A percentile compares a stretch with the other conserved stretches of the same genome.
Evolutionary conservation across 768 basidiomycete genomes (phyloP).

Genomic region (Russula griseocarnosa): DNA sequence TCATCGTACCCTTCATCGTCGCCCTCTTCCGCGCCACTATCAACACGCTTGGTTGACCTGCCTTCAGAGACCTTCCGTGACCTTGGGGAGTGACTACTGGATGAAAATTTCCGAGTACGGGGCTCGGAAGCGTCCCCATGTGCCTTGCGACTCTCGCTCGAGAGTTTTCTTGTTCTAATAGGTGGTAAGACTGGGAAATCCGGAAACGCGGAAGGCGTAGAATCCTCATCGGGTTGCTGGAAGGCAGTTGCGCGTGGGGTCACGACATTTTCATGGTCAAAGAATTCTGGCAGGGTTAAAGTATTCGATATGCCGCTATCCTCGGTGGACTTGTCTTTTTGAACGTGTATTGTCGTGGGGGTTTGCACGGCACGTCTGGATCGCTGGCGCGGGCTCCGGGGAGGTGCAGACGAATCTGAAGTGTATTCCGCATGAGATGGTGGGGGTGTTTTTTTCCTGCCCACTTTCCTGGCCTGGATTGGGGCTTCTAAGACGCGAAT

Average conservation of each 20-base stretch:
- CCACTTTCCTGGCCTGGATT: conserved; percentile 32
- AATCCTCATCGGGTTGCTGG: conserved; percentile 32
- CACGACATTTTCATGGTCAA: conserved; percentile 43
- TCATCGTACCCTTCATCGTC: conserved; percentile 77
- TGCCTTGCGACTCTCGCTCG: conserved; percentile 30
- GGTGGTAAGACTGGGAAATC: conserved; percentile 31
- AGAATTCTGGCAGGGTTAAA: conserved; percentile 49
- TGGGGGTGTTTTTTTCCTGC: conserved; percentile 42
- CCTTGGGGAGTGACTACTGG: conserved; percentile 32
- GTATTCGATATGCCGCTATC: conserved; percentile 42
- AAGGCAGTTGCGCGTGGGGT: conserved; percentile 60
- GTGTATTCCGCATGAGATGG: conserved; percentile 37
- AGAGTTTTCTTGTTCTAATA: conserved; percentile 33
- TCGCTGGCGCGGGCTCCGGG: conserved; percentile 45
- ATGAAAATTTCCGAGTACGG: conserved; percentile 34
- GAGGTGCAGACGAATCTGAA: conserved; percentile 49
- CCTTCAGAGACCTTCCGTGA: conserved; percentile 26
- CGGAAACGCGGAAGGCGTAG: conserved; percentile 33
- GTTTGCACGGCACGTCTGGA: conserved; percentile 48
- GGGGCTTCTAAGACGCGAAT: conserved; percentile 34
- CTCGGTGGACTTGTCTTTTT: conserved; percentile 29
- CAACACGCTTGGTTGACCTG: conserved; percentile 47
- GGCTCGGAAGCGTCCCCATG: conserved; percentile 11
- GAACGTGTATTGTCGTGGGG: conserved; percentile 48
- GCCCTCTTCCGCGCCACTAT: conserved; percentile 70